Evolutionary conservation across 352 stramenopile genomes (phyloP).

Genomic region (Phytophthora capsici): DNA sequence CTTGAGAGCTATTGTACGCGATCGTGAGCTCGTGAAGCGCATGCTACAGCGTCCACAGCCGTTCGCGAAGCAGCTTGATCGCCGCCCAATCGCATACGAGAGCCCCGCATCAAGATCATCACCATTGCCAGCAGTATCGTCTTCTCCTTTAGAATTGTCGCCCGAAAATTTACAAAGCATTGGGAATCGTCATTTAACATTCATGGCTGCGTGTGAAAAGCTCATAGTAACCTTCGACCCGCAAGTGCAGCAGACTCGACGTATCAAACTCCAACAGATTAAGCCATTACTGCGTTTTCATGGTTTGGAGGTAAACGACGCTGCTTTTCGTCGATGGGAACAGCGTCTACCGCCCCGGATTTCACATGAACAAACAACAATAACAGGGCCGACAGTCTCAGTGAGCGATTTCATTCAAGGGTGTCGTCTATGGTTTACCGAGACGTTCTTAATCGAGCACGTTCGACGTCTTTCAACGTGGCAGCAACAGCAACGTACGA

Average conservation of each 20-base stretch:
- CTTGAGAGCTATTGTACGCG: constrained; percentile 54
- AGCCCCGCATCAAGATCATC: constrained; percentile 19
- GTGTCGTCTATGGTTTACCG: constrained; percentile 60
- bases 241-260: constrained; percentile 35
- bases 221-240: constrained; percentile 59
- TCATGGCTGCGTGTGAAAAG: constrained; percentile 55
- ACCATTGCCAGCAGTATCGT: background rate
- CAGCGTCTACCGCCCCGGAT: constrained; percentile 42
- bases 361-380: constrained; percentile 4
- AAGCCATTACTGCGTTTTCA: constrained; percentile 54
- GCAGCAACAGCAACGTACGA: constrained; percentile 32
- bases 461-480: constrained; percentile 23
- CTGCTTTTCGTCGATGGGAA: constrained; percentile 63
- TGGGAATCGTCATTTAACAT: constrained; percentile 35
- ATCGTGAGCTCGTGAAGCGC: constrained; percentile 52
- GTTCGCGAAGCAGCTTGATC: constrained; percentile 34
- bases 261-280: constrained; percentile 40
- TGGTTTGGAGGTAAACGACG: constrained; percentile 44
- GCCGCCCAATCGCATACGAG: constrained; percentile 13
- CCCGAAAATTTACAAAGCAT: constrained; percentile 3
- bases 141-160: constrained; percentile 14
- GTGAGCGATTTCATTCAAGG: constrained; percentile 56
- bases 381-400: constrained; percentile 22
- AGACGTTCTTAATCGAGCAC: constrained; percentile 53
- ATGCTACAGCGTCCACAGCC: constrained; percentile 60